Base-by-base conservation (phyloP, 805 yeast genomes). In the Priceomyces melissophilus region DNA sequence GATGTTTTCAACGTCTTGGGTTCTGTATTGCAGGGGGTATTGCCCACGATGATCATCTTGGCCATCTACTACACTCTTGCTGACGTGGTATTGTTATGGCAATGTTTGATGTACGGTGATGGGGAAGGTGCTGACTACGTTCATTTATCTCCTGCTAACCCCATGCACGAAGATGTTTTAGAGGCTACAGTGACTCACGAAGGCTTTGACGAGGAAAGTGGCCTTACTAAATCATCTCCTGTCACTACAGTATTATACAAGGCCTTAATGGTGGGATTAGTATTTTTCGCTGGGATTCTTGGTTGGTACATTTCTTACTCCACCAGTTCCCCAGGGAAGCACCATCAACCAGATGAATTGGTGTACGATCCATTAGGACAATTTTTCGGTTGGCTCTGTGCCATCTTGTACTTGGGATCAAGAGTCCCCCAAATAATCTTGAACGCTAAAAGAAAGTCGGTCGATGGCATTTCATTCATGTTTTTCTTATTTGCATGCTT, bases 1-100 rank as follows among this genome's bases (percentile, higher is more conserved):
- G 99, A 93, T 63, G 79, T 91, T 0, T 91, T 93, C 67, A 93
- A 93, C 55, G 91, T 91, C 10, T 61, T 91, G 17, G 99, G 99
- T 7, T 90, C 96, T 1, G 71, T 90, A 3, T 61, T 90, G 49
- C 98, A 93, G 63, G 87, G 89, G 10, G 89, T 91, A 1, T 70
- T 93, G 47, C 96, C 96, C 16, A 93, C 99, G 0, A 93, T 93
- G 97, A 82, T 85, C 44, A 78, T 90, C 4, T 73, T 93, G 42
- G 98, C 98, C 1, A 76, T 91, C 0, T 93, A 93, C 65, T 93
- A 93, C 61, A 90, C 98, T 0, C 60, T 84, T 15, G 97, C 98
- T 0, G 99, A 93, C 63, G 61, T 90, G 3, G 84, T 90, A 3
- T 71, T 93, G 41, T 73, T 91, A 25, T 72, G 82, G 61, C 99